Conservation (phyloP, 176 grass and related monocot genomes). For the Oryza officinalis region DNA sequence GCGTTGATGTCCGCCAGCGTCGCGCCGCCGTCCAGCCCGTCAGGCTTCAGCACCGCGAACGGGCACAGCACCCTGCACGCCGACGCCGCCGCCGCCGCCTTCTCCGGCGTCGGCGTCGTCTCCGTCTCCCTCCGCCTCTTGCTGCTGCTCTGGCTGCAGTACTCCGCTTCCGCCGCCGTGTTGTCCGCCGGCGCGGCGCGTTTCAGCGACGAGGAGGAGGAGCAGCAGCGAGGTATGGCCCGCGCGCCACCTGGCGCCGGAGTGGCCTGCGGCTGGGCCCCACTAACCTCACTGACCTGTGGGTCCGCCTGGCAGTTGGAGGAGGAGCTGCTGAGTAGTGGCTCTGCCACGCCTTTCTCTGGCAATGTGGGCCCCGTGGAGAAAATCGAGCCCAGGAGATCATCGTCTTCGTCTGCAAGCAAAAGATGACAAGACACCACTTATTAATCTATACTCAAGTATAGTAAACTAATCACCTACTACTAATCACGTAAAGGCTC, state of each 20-base stretch:
- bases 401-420: conserved; percentile 36
- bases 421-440: not conserved
- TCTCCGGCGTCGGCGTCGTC: not conserved
- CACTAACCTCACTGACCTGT: not conserved
- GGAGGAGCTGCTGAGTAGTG: conserved; percentile 38
- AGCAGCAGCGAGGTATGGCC: conserved; percentile 21
- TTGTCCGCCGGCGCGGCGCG: conserved; percentile 30
- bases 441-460: not conserved
- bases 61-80: conserved; percentile 50
- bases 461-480: not conserved
- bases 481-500: not conserved
- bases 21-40: conserved; percentile 72
- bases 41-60: conserved; percentile 91
- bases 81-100: not conserved
- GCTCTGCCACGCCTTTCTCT: conserved; percentile 31
- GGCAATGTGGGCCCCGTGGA: conserved; percentile 29
- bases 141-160: conserved; percentile 33
- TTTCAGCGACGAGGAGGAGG: conserved; percentile 28
- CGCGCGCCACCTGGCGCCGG: not conserved
- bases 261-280: conserved; percentile 7
- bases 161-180: conserved; percentile 1
- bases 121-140: conserved; percentile 34
- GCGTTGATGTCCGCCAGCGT: conserved; percentile 96
- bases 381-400: conserved; percentile 54
- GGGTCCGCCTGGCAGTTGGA: conserved; percentile 49